A percentile compares a stretch with the other conserved stretches of the same genome.
phyloP scores from a whole-genome alignment of 148 eudicot genomes.

The Diospyros lotus region DNA sequence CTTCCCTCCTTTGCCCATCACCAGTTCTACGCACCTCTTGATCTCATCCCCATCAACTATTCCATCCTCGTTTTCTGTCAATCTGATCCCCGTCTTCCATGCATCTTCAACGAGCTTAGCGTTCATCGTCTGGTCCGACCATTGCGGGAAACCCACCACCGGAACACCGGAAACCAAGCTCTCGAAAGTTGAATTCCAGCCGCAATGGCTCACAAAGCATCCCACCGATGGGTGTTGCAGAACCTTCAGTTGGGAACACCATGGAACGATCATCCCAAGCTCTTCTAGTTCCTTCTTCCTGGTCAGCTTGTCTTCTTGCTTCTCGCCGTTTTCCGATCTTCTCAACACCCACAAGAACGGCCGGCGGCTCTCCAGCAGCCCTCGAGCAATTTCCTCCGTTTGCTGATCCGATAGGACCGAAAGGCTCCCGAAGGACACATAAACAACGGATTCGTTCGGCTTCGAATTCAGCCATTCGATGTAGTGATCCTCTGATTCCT shows the following conservation, averaged over 20 bases:
- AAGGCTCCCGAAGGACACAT: constrained; percentile 45
- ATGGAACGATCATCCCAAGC: constrained; percentile 28
- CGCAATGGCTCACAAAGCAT: constrained; percentile 28
- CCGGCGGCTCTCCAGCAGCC: constrained; percentile 15
- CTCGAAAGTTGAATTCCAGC: constrained; percentile 31
- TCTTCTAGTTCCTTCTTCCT: constrained; percentile 5
- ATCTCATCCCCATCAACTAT: constrained; percentile 30
- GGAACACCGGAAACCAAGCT: constrained; percentile 19
- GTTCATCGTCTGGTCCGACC: constrained; percentile 18
- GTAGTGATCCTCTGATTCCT: background rate
- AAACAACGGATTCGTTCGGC: constrained; percentile 28
- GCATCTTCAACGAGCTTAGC: constrained; percentile 30
- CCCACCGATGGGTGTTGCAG: constrained; percentile 22
- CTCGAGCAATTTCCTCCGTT: constrained; percentile 27
- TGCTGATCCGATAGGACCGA: constrained; percentile 18
- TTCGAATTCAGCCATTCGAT: constrained; percentile 14
- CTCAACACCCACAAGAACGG: constrained; percentile 42
- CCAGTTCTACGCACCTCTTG: constrained; percentile 31
- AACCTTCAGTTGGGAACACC: constrained; percentile 34
- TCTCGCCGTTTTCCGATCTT: constrained; percentile 13
- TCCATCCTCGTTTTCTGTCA: constrained; percentile 21
- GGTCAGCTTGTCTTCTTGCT: constrained; percentile 17
- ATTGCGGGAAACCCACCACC: constrained; percentile 19
- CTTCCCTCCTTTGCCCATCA: constrained; percentile 10
- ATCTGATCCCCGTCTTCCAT: constrained; percentile 38